A percentile compares a stretch with the other conserved stretches of the same genome.
Conservation (phyloP, 2,329 filamentous ascomycete species). For the Colletotrichum lini region DNA sequence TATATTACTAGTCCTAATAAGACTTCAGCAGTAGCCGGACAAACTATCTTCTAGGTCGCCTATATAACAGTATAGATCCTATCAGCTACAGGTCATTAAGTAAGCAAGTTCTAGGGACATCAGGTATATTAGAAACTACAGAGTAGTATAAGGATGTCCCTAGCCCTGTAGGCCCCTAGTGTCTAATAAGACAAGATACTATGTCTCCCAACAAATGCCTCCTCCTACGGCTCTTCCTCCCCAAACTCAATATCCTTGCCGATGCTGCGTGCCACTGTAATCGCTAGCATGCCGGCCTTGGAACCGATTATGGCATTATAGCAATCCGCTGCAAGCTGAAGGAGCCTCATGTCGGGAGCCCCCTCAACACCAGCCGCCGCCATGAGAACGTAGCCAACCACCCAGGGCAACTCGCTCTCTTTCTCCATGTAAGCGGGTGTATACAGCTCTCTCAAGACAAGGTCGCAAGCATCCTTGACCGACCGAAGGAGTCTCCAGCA, state of each 20-base stretch:
- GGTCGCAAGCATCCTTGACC: neutral
- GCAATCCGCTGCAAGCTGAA: neutral
- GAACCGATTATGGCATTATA: neutral
- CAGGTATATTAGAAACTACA: too few species aligned
- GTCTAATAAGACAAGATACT: too few species aligned
- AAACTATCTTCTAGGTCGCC: too few species aligned
- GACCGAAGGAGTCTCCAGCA: neutral
- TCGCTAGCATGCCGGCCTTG: neutral
- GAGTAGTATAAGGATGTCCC: too few species aligned
- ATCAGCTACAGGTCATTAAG: too few species aligned
- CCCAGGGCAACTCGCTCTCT: neutral
- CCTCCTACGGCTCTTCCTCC: neutral
- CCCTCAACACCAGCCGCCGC: neutral
- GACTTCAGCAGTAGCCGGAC: too few species aligned
- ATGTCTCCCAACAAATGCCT: too few species aligned
- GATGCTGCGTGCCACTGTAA: neutral
- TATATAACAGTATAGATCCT: too few species aligned
- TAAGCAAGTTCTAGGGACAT: too few species aligned
- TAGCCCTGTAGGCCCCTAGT: too few species aligned
- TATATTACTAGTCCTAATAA: too few species aligned
- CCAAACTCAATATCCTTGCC: neutral
- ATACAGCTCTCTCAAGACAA: neutral
- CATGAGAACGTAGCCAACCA: neutral
- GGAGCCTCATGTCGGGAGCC: neutral
- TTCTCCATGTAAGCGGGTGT: neutral